phyloP scores from a whole-genome alignment of 2,329 filamentous ascomycete species.

The Ploettnerulaceae sp. region DNA sequence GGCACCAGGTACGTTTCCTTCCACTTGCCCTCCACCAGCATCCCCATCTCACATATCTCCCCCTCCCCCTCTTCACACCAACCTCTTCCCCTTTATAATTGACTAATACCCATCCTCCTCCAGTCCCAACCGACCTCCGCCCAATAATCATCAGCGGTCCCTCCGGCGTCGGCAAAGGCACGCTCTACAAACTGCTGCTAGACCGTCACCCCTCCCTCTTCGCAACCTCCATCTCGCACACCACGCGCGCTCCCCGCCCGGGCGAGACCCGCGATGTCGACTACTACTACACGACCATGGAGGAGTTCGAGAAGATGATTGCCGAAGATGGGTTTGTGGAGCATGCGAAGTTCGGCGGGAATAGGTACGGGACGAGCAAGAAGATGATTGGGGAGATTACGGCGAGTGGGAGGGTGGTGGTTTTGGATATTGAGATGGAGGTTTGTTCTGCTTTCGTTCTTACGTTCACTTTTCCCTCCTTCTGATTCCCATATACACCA shows the following conservation, averaged over 20 bases:
- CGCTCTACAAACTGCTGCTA: conserved; percentile 69
- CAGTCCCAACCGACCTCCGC: conserved; percentile 34
- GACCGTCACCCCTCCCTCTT: conserved; percentile 51
- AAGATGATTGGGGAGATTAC: conserved; percentile 72
- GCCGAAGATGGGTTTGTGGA: conserved; percentile 74
- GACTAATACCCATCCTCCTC: conserved; percentile 6
- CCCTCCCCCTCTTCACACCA: conserved; percentile 6
- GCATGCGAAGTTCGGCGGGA: conserved; percentile 76
- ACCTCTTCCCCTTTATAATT: conserved; percentile 2
- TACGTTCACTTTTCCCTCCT: background rate
- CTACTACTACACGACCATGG: conserved; percentile 72
- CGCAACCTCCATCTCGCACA: conserved; percentile 63
- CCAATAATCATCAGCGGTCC: conserved; percentile 78
- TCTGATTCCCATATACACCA: background rate
- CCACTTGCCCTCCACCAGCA: too few species aligned
- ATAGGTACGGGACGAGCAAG: conserved; percentile 82
- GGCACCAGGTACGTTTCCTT: conserved; percentile 29
- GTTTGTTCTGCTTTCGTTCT: conserved; percentile 37
- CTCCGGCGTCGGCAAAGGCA: conserved; percentile 76
- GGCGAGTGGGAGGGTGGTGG: conserved; percentile 66
- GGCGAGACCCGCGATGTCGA: conserved; percentile 73
- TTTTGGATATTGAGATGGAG: conserved; percentile 97
- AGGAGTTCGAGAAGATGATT: conserved; percentile 64
- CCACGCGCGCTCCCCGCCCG: conserved; percentile 69
- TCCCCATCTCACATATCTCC: conserved; percentile 4